These are phyloP conservation scores for Terfezia boudieri DNA, from an alignment of 495 filamentous ascomycete species.

Conservation along the genomic window DNA sequence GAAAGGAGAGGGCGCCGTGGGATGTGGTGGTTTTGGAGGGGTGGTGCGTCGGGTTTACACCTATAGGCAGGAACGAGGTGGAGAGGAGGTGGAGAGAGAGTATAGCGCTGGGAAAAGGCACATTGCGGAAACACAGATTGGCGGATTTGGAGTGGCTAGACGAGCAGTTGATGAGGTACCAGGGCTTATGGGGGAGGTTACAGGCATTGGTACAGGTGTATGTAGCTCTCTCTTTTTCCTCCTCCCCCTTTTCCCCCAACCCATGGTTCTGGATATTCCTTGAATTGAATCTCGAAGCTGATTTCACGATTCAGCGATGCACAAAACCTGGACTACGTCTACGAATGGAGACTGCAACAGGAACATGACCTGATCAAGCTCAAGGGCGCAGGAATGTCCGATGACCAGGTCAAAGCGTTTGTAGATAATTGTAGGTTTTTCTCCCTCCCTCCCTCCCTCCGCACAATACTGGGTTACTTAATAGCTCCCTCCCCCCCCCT, in stretches of 20 bases:
- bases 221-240: neutral
- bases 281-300: neutral
- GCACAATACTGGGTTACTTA: neutral
- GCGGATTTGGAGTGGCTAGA: slow-evolving; percentile 56
- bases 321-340: slow-evolving; percentile 51
- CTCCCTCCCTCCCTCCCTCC: neutral
- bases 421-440: slow-evolving; percentile 39
- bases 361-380: slow-evolving; percentile 42
- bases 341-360: slow-evolving; percentile 70
- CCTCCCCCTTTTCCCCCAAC: neutral
- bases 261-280: neutral
- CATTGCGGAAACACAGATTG: slow-evolving; percentile 34
- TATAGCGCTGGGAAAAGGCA: slow-evolving; percentile 23
- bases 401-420: slow-evolving; percentile 41
- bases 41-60: slow-evolving; percentile 75
- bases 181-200: slow-evolving; percentile 32
- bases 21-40: slow-evolving; percentile 68
- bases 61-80: slow-evolving; percentile 33
- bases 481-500: neutral
- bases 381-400: slow-evolving; percentile 57
- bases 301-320: slow-evolving; percentile 37
- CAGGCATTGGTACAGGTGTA: slow-evolving; percentile 73
- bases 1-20: slow-evolving; percentile 34
- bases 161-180: slow-evolving; percentile 42
- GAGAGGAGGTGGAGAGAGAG: slow-evolving; percentile 32